Percentiles rank a stretch among this genome's conserved stretches.
These are phyloP conservation scores for Aspergillus biplanus DNA, from an alignment of 495 filamentous ascomycete genomes.

Conservation along the genomic window DNA sequence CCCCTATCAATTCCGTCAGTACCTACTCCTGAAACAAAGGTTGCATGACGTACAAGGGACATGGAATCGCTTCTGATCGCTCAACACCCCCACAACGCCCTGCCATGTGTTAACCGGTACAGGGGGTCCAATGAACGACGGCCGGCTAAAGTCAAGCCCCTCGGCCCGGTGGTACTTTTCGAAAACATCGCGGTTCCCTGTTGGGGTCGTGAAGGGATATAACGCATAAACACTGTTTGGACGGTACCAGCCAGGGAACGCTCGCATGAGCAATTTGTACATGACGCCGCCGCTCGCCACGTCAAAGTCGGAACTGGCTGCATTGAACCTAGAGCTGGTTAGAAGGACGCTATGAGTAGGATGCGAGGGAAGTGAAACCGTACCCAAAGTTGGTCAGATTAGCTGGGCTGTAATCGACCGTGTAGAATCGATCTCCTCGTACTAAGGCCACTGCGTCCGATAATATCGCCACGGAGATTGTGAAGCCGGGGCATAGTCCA, in stretches of 20 bases:
- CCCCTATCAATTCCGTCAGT: slow-evolving; percentile 54
- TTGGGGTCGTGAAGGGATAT: slow-evolving; percentile 79
- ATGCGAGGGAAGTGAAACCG: slow-evolving; percentile 33
- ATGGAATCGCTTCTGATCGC: slow-evolving; percentile 1
- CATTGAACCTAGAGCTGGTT: slow-evolving; percentile 78
- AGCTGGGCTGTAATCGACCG: slow-evolving; percentile 21
- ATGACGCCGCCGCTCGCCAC: slow-evolving; percentile 82
- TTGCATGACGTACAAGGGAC: slow-evolving; percentile 54
- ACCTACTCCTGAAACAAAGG: slow-evolving; percentile 66
- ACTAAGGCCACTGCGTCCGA: slow-evolving; percentile 59
- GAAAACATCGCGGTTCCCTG: slow-evolving; percentile 72
- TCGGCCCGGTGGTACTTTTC: slow-evolving; percentile 51
- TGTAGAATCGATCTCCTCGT: slow-evolving; percentile 56
- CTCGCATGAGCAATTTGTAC: slow-evolving; percentile 77
- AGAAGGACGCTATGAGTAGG: slow-evolving; percentile 58
- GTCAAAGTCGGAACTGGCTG: slow-evolving; percentile 68
- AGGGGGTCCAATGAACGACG: slow-evolving; percentile 45
- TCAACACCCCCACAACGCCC: too few species aligned
- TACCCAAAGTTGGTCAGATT: too few species aligned
- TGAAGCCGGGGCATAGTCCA: slow-evolving; percentile 58
- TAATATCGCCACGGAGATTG: slow-evolving; percentile 55
- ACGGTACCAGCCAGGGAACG: slow-evolving; percentile 81
- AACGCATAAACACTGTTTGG: slow-evolving; percentile 79
- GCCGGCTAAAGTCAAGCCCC: slow-evolving; percentile 68
- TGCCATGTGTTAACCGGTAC: too few species aligned